These are phyloP conservation scores for Tetraselmis chui DNA, from an alignment of 139 green algal genomes.

Conservation along the genomic window DNA sequence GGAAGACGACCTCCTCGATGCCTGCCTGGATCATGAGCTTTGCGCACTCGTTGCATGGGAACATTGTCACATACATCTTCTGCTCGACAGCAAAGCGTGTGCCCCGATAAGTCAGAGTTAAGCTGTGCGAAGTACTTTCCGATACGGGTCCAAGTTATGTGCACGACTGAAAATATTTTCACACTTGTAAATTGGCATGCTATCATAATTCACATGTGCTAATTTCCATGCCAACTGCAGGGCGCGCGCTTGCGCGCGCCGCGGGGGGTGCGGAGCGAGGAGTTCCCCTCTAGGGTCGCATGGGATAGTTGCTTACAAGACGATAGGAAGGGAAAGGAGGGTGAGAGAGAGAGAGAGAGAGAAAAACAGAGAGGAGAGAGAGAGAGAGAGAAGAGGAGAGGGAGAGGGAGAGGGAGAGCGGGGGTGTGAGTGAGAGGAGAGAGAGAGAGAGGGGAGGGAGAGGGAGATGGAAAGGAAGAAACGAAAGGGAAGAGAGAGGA, in stretches of 20 bases:
- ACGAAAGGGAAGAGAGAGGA: neutral
- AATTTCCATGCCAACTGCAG: too few species aligned
- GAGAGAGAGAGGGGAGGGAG: too few species aligned
- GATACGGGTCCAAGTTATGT: neutral
- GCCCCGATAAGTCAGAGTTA: neutral
- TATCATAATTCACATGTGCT: too few species aligned
- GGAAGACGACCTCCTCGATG: conserved; percentile 83
- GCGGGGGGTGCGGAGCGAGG: too few species aligned
- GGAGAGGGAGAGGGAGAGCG: too few species aligned
- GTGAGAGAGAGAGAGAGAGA: too few species aligned
- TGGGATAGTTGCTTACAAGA: too few species aligned
- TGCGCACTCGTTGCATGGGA: conserved; percentile 98
- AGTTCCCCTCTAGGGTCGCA: too few species aligned
- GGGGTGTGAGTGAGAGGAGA: too few species aligned
- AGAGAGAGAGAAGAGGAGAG: too few species aligned
- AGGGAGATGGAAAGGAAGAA: neutral
- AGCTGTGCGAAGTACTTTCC: neutral
- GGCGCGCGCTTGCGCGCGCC: neutral
- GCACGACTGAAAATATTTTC: conserved; percentile 12
- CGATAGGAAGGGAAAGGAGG: too few species aligned
- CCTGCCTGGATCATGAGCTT: conserved; percentile 98
- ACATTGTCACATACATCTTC: conserved; percentile 96
- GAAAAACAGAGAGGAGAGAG: too few species aligned
- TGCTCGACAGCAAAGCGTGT: conserved; percentile 22
- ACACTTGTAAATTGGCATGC: neutral